These are phyloP conservation scores for Mortierella polycephala DNA, from an alignment of 371 early-diverging fungal species.

Conservation along the genomic window DNA sequence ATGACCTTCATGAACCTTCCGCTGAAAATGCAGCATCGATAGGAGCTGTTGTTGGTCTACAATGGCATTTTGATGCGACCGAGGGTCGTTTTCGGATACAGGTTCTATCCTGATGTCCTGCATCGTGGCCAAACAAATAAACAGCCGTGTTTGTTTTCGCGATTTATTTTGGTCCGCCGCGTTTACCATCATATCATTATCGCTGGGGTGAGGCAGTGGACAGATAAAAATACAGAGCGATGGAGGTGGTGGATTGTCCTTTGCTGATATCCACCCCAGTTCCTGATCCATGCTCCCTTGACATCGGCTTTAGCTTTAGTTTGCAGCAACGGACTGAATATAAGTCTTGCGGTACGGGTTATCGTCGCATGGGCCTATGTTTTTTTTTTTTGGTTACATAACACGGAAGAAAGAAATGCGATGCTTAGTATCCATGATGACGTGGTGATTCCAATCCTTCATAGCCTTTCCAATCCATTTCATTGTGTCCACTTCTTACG, in stretches of 20 bases:
- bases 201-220: too few species aligned
- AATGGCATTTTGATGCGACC: conserved; percentile 12
- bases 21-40: conserved; percentile 2
- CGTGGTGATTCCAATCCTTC: neutral
- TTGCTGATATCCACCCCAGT: too few species aligned
- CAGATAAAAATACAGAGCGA: too few species aligned
- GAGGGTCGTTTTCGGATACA: conserved; percentile 1
- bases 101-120: neutral
- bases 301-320: conserved; percentile 10
- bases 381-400: neutral
- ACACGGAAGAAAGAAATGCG: neutral
- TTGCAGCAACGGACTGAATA: conserved; percentile 39
- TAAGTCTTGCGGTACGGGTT: conserved; percentile 56
- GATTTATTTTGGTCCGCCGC: too few species aligned
- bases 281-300: too few species aligned
- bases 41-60: conserved; percentile 23
- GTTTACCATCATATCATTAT: too few species aligned
- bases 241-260: too few species aligned
- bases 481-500: conserved; percentile 59
- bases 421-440: neutral
- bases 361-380: conserved; percentile 55
- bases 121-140: neutral
- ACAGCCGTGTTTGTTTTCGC: too few species aligned
- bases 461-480: neutral
- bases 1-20: neutral